Base-by-base conservation (phyloP, 257 asterid species). In the Lithospermum erythrorhizon region DNA sequence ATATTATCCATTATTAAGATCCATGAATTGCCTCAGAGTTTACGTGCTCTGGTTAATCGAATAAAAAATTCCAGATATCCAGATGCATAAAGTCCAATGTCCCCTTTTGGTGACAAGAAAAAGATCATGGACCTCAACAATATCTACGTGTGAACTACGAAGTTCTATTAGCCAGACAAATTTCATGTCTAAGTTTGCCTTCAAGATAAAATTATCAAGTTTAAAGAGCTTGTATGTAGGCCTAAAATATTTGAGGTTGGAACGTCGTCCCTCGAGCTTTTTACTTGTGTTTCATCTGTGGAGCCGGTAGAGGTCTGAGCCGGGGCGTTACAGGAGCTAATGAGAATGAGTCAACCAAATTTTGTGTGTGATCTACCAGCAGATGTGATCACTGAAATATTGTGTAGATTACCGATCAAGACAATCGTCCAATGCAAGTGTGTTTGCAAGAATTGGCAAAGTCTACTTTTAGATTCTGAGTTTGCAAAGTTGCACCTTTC, bases 381-480 rank as follows among this genome's bases (percentile, higher is more conserved):
- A 48, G 70, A 69, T 27, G 64, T 67, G 22, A 59, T 35, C 60
- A 21, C 66, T 6, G 51, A 78, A 23, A 78, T 81, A 21, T 66
- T 78, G 32, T 53, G 72, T 22, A 68, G 76, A 53, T 62, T 78
- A 17, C 79, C 80, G 1, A 18, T 73, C 41, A 58, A 62, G 57
- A 23, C 59, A 54, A 59, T 75, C 29, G 0, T 9, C 9, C 35
- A 21, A 1, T 73, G 76, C 73, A 64, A 70, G 25, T 66, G 70
- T 17, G 78, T 73, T 22, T 75, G 80, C 73, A 75, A 73, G 61
- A 2, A 61, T 6, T 75, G 78, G 83, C 62, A 60, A 5, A 3
- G 65, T 0, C 53, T 76, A 9, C 18, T 76, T 57, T 51, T 47
- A 0, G 54, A 61, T 15, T 55, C 20, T 0, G 76, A 77, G 53